These are phyloP conservation scores for Aspergillus bombycis DNA, from an alignment of 2,329 filamentous ascomycete species.

Conservation along the genomic window DNA sequence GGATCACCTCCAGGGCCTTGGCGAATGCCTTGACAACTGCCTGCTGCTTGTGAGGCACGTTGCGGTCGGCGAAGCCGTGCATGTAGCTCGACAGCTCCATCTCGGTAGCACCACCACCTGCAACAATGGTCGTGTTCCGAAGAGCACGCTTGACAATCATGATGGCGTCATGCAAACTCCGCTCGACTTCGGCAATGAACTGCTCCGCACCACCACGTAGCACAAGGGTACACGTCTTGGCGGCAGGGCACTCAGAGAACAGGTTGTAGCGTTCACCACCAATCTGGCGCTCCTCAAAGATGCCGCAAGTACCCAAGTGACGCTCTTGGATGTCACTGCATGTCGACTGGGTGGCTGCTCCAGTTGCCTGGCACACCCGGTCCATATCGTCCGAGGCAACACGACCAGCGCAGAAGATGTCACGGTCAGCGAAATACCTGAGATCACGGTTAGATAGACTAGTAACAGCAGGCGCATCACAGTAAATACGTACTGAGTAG, in stretches of 20 bases:
- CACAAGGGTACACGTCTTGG: slow-evolving; percentile 95
- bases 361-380: slow-evolving; percentile 91
- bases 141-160: slow-evolving; percentile 99
- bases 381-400: slow-evolving; percentile 92
- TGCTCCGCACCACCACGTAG: slow-evolving; percentile 96
- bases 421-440: slow-evolving; percentile 89
- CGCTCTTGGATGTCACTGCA: slow-evolving; percentile 91
- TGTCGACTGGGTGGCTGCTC: slow-evolving; percentile 88
- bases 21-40: slow-evolving; percentile 97
- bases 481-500: slow-evolving; percentile 69
- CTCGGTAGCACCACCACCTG: slow-evolving; percentile 89
- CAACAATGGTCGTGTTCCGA: slow-evolving; percentile 91
- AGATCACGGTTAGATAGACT: slow-evolving; percentile 6
- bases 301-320: slow-evolving; percentile 87
- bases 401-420: slow-evolving; percentile 96
- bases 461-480: not conserved
- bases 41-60: slow-evolving; percentile 93
- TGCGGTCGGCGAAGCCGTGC: slow-evolving; percentile 88
- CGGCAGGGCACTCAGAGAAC: slow-evolving; percentile 92
- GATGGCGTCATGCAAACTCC: slow-evolving; percentile 96
- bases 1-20: slow-evolving; percentile 95
- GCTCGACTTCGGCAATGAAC: slow-evolving; percentile 98
- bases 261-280: slow-evolving; percentile 98
- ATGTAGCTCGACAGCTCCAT: slow-evolving; percentile 97
- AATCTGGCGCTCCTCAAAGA: slow-evolving; percentile 94